Conservation (phyloP, 306 rosid species). For the Benincasa hispida region DNA sequence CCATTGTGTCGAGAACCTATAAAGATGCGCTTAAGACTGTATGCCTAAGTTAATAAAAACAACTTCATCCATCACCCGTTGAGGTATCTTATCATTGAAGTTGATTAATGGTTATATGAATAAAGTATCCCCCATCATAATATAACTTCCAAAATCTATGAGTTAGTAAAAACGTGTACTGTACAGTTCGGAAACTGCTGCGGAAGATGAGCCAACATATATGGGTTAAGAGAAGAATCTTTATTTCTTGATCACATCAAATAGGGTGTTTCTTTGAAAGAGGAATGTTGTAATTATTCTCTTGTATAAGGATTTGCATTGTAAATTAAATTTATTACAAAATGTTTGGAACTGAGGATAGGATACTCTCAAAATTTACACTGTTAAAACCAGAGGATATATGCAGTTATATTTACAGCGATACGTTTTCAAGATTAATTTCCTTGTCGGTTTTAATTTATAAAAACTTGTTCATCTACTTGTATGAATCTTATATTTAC, state of each 20-base stretch:
- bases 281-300: not conserved
- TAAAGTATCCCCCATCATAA: not conserved
- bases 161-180: not conserved
- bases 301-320: not conserved
- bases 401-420: not conserved
- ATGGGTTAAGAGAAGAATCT: not conserved
- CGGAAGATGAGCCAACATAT: not conserved
- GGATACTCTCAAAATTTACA: not conserved
- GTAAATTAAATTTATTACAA: not conserved
- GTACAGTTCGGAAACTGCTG: not conserved
- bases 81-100: not conserved
- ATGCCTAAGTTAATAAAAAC: constrained; percentile 19
- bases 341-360: not conserved
- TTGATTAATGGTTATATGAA: not conserved
- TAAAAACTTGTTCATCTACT: not conserved
- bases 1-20: constrained; percentile 75
- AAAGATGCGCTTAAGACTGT: constrained; percentile 59
- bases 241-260: not conserved
- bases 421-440: not conserved
- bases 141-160: not conserved
- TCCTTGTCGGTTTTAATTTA: not conserved
- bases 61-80: not conserved
- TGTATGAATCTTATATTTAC: not conserved
- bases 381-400: not conserved
- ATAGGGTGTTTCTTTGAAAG: not conserved